These are phyloP conservation scores for Grigorovia transvaalensis DNA, from an alignment of 805 yeast genomes.

Conservation along the genomic window DNA sequence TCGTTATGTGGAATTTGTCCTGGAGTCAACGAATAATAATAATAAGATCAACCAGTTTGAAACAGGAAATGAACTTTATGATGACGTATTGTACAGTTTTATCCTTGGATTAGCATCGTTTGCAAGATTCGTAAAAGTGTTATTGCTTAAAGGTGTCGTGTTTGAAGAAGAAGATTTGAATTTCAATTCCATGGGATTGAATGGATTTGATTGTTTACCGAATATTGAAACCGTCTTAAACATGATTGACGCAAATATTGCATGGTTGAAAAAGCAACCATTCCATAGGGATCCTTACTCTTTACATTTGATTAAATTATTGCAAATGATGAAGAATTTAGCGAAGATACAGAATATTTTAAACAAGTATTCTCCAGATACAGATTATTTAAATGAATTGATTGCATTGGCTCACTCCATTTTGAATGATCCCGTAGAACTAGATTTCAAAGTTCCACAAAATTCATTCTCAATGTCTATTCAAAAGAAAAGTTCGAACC, in stretches of 20 bases:
- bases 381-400: constrained; percentile 9
- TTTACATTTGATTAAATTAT: constrained; percentile 6
- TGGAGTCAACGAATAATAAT: constrained; percentile 18
- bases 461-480: constrained; percentile 39
- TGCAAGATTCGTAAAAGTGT: constrained; percentile 36
- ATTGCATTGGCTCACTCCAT: constrained; percentile 5
- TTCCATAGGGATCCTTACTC: constrained; percentile 1
- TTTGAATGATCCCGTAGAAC: neutral
- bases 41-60: constrained; percentile 5
- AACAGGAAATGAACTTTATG: constrained; percentile 30
- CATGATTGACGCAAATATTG: constrained; percentile 28
- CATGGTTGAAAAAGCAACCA: constrained; percentile 8
- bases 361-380: constrained; percentile 8
- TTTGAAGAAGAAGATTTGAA: constrained; percentile 71
- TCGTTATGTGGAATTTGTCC: constrained; percentile 54
- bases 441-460: constrained; percentile 6
- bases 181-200: constrained; percentile 49
- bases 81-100: constrained; percentile 41
- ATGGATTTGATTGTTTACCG: constrained; percentile 27
- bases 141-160: constrained; percentile 48
- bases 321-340: constrained; percentile 25
- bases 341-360: constrained; percentile 20
- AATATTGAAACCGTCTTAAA: constrained; percentile 12
- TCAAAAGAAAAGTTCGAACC: constrained; percentile 39
- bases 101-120: constrained; percentile 45